These are phyloP conservation scores for Ceratocystis colombiana DNA, from an alignment of 2,329 filamentous ascomycete genomes.

Conservation along the genomic window DNA sequence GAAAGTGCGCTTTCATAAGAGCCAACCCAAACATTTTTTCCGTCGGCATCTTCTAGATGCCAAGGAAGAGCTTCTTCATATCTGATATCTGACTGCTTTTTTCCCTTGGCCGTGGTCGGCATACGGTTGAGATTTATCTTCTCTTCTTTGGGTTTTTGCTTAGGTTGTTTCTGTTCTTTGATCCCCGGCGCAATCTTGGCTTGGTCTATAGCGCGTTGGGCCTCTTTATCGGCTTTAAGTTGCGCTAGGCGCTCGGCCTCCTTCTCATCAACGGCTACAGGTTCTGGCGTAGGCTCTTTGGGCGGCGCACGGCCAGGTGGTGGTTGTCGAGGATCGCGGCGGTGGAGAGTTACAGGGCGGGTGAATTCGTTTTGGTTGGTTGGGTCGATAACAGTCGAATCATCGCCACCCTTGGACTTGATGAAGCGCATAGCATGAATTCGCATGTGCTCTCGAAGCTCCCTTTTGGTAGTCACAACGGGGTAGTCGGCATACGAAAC, in stretches of 20 bases:
- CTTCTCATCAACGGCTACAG: constrained; percentile 43
- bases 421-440: constrained; percentile 78
- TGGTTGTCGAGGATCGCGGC: constrained; percentile 69
- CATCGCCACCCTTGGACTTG: constrained; percentile 42
- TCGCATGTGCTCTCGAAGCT: constrained; percentile 66
- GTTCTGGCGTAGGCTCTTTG: constrained; percentile 37
- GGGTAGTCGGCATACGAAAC: constrained; percentile 49
- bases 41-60: constrained; percentile 94
- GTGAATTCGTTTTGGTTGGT: constrained; percentile 67
- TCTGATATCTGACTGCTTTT: constrained; percentile 59
- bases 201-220: constrained; percentile 73
- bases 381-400: constrained; percentile 56
- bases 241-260: constrained; percentile 59
- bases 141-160: constrained; percentile 63
- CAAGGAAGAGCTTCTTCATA: constrained; percentile 95
- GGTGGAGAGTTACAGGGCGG: constrained; percentile 76
- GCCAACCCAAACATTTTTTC: constrained; percentile 88
- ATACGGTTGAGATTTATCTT: constrained; percentile 78
- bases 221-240: constrained; percentile 66
- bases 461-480: constrained; percentile 72
- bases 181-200: constrained; percentile 84
- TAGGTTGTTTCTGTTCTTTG: constrained; percentile 46
- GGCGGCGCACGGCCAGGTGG: constrained; percentile 55
- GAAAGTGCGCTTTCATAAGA: constrained; percentile 84
- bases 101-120: constrained; percentile 70